Base-by-base conservation (phyloP, 75 land plant genomes). In the Chamaecyparis obtusa region DNA sequence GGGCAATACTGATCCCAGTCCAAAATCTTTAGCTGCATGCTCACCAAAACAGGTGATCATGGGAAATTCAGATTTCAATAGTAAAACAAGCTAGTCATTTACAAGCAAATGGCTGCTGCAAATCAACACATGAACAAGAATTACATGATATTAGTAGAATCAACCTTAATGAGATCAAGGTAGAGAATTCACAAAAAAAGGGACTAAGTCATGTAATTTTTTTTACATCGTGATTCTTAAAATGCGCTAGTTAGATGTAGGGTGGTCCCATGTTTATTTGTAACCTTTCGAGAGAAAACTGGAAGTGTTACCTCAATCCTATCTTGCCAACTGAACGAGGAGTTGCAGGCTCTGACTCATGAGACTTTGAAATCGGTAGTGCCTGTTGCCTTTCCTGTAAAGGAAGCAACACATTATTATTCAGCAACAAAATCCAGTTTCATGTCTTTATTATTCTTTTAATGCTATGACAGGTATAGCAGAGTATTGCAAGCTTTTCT, bases 311-410 rank as follows among this genome's bases (percentile, higher is more conserved):
- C 95, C 94, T 94, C 71, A 75, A 89, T 60, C 89, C 86, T 83
- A 85, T 88, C 86, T 90, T 94, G 32, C 85, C 79, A 30, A 89
- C 74, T 64, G 91, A 86, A 69, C 88, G 90, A 51, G 94, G 94
- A 88, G 94, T 90, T 85, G 89, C 88, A 57, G 94, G 94, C 86
- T 94, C 94, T 51, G 86, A 88, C n/a, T 92, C 93, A 21, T 92
- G 92, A 80, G 88, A 16, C 89, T 89, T 94, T 69, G 89, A 84
- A 54, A 89, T 80, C 9, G 49, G 48, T 37, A 80, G 49, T 80
- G 30, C 90, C 76, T 57, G 85, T 85, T 88, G 92, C 88, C 89
- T 91, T 83, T 94, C 93, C 95, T 92, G 87, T 54, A 82, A 85
- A 49, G 43, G 67, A 71, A 51, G 88, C 30, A 79, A 81, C 17